Evolutionary conservation across 306 rosid species (phyloP), one percentile per base, ranked within the genome.

Genomic region (Rosa persica): DNA sequence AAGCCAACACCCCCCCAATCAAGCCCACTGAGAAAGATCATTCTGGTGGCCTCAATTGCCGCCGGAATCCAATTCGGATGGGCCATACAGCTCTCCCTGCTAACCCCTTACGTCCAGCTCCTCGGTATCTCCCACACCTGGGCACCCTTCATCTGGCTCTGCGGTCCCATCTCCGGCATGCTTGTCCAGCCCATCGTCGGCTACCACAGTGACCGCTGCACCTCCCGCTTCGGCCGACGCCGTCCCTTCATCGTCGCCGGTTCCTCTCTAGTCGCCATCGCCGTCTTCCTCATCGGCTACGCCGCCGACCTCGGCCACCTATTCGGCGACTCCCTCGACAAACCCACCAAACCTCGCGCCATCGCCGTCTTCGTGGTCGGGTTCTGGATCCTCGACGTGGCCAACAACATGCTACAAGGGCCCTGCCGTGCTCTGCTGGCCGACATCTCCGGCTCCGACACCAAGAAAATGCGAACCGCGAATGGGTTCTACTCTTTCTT

Each of bases 41-140:
- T 89, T 16, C 72, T 76, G 0, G 98, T 94, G 0, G 86, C 98
- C 0, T 86, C 97, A 9, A 94, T 94, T 5, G 98, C 98, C 0
- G 95, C 97, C 4, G 98, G 97, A 0, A 44, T 94, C 13, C 97
- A 94, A 62, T 94, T 94, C 60, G 98, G 97, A 0, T 94, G 98
- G 98, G 98, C 97, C 19, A 76, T 94, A 0, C 97, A 94, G 66
- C 94, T 94, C 2, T 92, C 98, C 0, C 75, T 94, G 0, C 66
- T 94, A 4, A 94, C 98, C 20, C 98, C 98, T 0, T 94, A 94
- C 61, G 90, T 94, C 0, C 98, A 94, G 76, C 86, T 87, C 2
- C 89, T 92, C 0, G 98, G 98, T 0, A 86, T 92, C 15, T 88
- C 96, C 0, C 98, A 92, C 62, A 82, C 79, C 0, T 92, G 92